These are phyloP conservation scores for Cordyceps militaris DNA, from an alignment of 2,329 filamentous ascomycete genomes.

Conservation along the genomic window DNA sequence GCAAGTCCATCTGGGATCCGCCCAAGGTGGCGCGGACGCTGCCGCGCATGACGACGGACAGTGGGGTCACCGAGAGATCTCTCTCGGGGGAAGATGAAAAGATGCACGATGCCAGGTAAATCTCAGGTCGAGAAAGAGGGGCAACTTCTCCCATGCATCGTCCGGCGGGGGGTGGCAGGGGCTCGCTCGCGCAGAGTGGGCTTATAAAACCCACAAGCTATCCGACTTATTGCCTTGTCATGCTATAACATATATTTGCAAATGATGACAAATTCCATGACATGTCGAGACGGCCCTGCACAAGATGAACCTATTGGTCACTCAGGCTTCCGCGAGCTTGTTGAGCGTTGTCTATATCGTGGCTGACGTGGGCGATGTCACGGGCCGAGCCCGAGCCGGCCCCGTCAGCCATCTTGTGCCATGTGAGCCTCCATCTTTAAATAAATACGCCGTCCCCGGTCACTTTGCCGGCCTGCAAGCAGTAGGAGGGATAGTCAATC, in stretches of 20 bases:
- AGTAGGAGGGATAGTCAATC: too few species aligned
- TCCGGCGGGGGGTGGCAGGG: not conserved
- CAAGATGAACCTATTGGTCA: too few species aligned
- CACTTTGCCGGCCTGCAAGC: too few species aligned
- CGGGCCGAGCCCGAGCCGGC: not conserved
- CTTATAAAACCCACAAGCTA: not conserved
- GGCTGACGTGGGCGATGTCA: not conserved
- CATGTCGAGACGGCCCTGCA: not conserved
- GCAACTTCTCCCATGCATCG: not conserved
- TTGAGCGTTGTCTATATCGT: not conserved
- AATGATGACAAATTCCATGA: not conserved
- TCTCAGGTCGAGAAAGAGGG: not conserved
- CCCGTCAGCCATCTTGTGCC: not conserved
- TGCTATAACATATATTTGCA: not conserved
- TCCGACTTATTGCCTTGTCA: not conserved
- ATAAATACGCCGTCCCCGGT: too few species aligned
- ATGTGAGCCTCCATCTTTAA: not conserved
- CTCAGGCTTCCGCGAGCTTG: too few species aligned
- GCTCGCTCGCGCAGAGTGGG: not conserved
- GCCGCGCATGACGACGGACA: slow-evolving; percentile 1
- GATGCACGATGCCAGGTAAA: not conserved
- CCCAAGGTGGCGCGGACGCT: slow-evolving; percentile 5
- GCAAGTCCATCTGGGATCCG: slow-evolving; percentile 14
- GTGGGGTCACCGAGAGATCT: not conserved
- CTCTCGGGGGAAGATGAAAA: not conserved